These are phyloP conservation scores for Aspergillus piperis DNA, from an alignment of 2,329 filamentous ascomycete genomes.

Conservation along the genomic window DNA sequence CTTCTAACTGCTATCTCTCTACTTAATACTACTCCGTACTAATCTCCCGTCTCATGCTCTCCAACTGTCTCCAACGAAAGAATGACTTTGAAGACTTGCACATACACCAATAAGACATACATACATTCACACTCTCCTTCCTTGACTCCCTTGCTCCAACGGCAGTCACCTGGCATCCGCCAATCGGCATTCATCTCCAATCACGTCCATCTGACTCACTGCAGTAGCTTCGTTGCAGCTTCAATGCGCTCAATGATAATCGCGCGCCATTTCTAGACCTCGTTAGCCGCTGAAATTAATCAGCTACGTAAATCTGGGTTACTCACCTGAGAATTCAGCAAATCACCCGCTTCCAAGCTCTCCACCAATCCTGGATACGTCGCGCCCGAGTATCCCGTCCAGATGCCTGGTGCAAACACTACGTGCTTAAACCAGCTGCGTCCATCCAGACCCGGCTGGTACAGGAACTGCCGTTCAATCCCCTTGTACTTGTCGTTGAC, in stretches of 20 bases:
- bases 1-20: background rate
- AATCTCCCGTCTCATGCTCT: background rate
- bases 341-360: slow-evolving; percentile 56
- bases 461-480: slow-evolving; percentile 78
- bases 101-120: background rate
- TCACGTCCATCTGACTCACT: slow-evolving; percentile 14
- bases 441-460: slow-evolving; percentile 72
- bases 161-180: background rate
- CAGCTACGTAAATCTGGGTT: slow-evolving; percentile 11
- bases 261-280: slow-evolving; percentile 43
- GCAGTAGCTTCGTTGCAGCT: slow-evolving; percentile 34
- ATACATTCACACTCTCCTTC: background rate
- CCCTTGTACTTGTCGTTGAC: slow-evolving; percentile 82
- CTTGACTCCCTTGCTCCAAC: background rate
- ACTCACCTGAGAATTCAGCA: slow-evolving; percentile 52
- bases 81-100: no score
- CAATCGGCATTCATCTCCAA: background rate
- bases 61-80: background rate
- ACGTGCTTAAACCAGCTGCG: slow-evolving; percentile 92
- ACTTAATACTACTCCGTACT: background rate
- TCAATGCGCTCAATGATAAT: slow-evolving; percentile 42
- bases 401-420: slow-evolving; percentile 85
- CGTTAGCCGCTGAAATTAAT: background rate
- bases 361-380: slow-evolving; percentile 67
- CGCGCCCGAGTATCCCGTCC: slow-evolving; percentile 84